phyloP scores from a whole-genome alignment of 768 basidiomycete genomes.

The Kwoniella europaea region DNA sequence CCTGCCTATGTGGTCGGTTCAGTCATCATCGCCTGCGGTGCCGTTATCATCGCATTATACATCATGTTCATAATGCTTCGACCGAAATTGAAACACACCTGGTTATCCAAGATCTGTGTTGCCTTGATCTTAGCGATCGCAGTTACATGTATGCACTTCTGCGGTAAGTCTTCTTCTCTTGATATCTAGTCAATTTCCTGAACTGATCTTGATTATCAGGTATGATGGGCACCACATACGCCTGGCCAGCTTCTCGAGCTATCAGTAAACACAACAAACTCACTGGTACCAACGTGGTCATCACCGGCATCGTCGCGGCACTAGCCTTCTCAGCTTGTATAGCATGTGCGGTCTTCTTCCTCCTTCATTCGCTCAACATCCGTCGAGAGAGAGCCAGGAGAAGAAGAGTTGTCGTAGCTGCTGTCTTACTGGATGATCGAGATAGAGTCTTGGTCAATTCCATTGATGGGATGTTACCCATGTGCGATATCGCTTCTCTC shows the following conservation, averaged over 20 bases:
- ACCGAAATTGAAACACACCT: constrained; percentile 58
- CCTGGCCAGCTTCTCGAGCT: constrained; percentile 34
- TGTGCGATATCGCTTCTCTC: constrained; percentile 55
- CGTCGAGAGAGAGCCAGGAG: constrained; percentile 41
- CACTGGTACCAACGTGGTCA: constrained; percentile 51
- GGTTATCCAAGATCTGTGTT: constrained; percentile 50
- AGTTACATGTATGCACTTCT: constrained; percentile 56
- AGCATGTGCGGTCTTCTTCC: constrained; percentile 50
- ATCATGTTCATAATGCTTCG: constrained; percentile 60
- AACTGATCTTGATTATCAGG: constrained; percentile 19
- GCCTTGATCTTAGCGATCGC: constrained; percentile 55
- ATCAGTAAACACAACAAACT: constrained; percentile 34
- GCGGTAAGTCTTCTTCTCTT: constrained; percentile 39
- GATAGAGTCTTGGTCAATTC: constrained; percentile 57
- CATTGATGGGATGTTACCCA: constrained; percentile 56
- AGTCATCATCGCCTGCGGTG: constrained; percentile 57
- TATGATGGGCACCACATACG: constrained; percentile 53
- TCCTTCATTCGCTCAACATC: constrained; percentile 40
- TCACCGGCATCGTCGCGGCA: constrained; percentile 54
- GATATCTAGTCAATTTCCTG: constrained; percentile 4
- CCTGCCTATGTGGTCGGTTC: constrained; percentile 52
- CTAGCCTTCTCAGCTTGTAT: constrained; percentile 57
- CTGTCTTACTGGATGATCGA: constrained; percentile 53
- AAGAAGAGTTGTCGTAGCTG: constrained; percentile 56
- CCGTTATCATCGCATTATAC: constrained; percentile 56